Evolutionary conservation across 371 early-diverging fungal species (phyloP), one percentile per base, ranked within the genome.

Genomic region (Agmasoma carcini): DNA sequence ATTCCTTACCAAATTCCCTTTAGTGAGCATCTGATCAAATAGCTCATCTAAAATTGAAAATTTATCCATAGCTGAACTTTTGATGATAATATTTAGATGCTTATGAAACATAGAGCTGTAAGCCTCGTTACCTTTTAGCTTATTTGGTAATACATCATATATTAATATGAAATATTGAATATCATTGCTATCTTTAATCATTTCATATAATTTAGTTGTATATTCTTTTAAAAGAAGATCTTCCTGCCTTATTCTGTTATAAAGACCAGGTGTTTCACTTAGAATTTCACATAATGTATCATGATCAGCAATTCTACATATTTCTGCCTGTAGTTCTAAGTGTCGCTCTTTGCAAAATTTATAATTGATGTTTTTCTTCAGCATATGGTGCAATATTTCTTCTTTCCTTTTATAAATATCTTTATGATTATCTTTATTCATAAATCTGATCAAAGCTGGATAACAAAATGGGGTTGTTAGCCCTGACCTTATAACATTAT

Each of bases 221-320:
- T 17, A 46, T 7, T 48, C 55, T 40, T 57, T 49, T 1, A 46
- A 52, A 38, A 57, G 31, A 7, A 19, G 30, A 3, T 30, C 26
- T 6, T 26, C 36, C n/a, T 55, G 12, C 12, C 31, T 25, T 25
- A 51, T 39, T 25, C 22, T 45, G 9, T 38, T 19, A 31, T 43
- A 51, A 33, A 67, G 7, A 15, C 51, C 43, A 0, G 68, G 68
- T 40, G 49, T 34, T n/a, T 61, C 63, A 43, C 30, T 37, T 3
- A 55, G 43, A 3, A 67, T 52, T 30, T 63, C 57, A 15, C 25
- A 14, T 15, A 39, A 5, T 40, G 59, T 48, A 0, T 63, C 59
- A 23, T 55, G 39, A 14, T 56, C 49, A 26, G 40, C 49, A 53
- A 37, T 22, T 31, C 25, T 31, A 5, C 9, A 20, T 11, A 65